Percentiles rank a stretch among this genome's conserved stretches.
Conservation (phyloP, 192 early-diverging fungal genomes). For the Phycomyces blakesleeanus region DNA sequence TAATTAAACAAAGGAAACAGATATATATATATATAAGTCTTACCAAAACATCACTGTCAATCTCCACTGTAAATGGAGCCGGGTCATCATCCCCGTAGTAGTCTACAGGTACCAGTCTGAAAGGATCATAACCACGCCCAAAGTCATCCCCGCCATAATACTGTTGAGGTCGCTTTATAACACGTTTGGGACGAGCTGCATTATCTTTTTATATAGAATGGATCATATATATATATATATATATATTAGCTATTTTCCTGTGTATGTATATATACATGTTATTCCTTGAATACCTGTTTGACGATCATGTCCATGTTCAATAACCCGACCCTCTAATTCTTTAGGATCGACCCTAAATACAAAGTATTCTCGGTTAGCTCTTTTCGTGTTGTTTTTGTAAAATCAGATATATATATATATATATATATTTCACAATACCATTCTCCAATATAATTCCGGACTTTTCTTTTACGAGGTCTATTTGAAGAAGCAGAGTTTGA, state of each 20-base stretch:
- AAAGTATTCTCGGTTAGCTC: background rate
- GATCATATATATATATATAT: background rate
- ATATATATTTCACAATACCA: conserved; percentile 47
- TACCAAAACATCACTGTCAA: conserved; percentile 53
- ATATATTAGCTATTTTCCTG: conserved; percentile 38
- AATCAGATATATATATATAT: too few species aligned
- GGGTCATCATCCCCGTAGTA: conserved; percentile 41
- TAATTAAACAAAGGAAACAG: background rate
- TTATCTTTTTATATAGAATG: background rate
- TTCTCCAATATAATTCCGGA: conserved; percentile 59
- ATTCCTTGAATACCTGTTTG: conserved; percentile 39
- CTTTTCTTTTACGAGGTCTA: conserved; percentile 50
- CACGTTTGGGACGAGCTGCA: conserved; percentile 22
- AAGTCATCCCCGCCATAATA: conserved; percentile 29
- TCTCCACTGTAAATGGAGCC: conserved; percentile 51
- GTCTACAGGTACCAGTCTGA: conserved; percentile 47
- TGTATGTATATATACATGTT: background rate
- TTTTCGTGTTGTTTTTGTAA: too few species aligned
- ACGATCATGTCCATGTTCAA: conserved; percentile 47
- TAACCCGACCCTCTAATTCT: conserved; percentile 53
- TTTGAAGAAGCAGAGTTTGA: background rate
- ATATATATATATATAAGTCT: background rate
- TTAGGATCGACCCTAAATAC: conserved; percentile 48
- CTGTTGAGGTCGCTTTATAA: conserved; percentile 16
- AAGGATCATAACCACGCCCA: conserved; percentile 48